Conservation (phyloP, 2,329 filamentous ascomycete species). For the Beauveria brongniartii region DNA sequence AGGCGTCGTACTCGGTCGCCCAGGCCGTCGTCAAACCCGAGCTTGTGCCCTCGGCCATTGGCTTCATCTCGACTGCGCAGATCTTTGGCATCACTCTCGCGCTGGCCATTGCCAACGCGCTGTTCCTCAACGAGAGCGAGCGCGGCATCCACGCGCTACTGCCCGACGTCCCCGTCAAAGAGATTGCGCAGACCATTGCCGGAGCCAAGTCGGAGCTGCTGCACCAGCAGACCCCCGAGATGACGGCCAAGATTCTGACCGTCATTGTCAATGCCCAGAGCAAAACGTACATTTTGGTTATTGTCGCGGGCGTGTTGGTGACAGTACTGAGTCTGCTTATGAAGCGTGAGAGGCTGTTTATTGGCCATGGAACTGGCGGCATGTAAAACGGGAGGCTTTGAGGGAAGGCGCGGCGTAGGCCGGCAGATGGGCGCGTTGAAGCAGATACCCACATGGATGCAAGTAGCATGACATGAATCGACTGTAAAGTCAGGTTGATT, state of each 20-base stretch:
- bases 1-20: constrained; percentile 28
- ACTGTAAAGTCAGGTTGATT: too few species aligned
- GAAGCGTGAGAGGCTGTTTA: background rate
- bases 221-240: constrained; percentile 11
- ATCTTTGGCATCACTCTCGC: constrained; percentile 24
- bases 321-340: background rate
- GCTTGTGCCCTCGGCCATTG: constrained; percentile 22
- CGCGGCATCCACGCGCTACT: constrained; percentile 11
- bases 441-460: background rate
- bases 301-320: background rate
- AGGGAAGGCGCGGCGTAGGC: too few species aligned
- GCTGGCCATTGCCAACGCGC: constrained; percentile 24
- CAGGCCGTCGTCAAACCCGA: constrained; percentile 23
- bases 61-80: constrained; percentile 28
- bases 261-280: constrained; percentile 19
- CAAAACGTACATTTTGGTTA: constrained; percentile 17
- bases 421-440: background rate
- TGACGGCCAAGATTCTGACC: constrained; percentile 15
- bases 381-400: background rate
- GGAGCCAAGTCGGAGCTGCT: constrained; percentile 13
- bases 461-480: too few species aligned
- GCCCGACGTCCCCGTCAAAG: constrained; percentile 16
- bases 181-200: constrained; percentile 19
- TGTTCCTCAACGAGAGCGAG: constrained; percentile 25
- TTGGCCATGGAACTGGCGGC: background rate